These are phyloP conservation scores for Suillus clintonianus DNA, from an alignment of 768 basidiomycete species.

Conservation along the genomic window DNA sequence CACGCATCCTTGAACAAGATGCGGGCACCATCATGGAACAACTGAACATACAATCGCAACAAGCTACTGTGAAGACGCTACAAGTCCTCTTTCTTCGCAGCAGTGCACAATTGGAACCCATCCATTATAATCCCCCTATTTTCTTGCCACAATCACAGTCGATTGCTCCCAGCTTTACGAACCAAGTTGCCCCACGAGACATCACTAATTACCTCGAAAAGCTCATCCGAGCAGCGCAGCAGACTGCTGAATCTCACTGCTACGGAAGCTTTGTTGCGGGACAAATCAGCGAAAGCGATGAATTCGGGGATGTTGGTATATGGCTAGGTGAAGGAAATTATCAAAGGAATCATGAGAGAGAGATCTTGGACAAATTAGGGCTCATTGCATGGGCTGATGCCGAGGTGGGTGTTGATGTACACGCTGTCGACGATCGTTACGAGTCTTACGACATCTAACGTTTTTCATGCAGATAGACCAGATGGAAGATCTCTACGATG, in stretches of 20 bases:
- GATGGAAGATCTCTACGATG: background rate
- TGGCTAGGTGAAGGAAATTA: slow-evolving; percentile 49
- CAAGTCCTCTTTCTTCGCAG: background rate
- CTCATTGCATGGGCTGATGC: slow-evolving; percentile 24
- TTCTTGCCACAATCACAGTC: slow-evolving; percentile 7
- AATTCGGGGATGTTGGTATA: slow-evolving; percentile 53
- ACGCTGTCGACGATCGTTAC: background rate
- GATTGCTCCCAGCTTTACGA: background rate
- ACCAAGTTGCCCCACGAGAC: slow-evolving; percentile 6
- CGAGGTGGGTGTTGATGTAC: slow-evolving; percentile 9
- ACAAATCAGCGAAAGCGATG: slow-evolving; percentile 56
- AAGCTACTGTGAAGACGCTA: background rate
- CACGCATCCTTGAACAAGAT: background rate
- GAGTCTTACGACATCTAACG: background rate
- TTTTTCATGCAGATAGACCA: background rate
- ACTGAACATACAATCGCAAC: background rate
- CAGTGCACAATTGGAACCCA: background rate
- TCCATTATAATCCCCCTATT: slow-evolving; percentile 9
- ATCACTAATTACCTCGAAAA: slow-evolving; percentile 13
- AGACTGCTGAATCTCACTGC: slow-evolving; percentile 39
- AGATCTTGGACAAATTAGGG: slow-evolving; percentile 36
- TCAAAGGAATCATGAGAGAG: slow-evolving; percentile 28
- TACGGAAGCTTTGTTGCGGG: slow-evolving; percentile 59
- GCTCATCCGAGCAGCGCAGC: slow-evolving; percentile 42
- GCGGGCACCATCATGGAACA: background rate